These are phyloP conservation scores for Calocybe indica DNA, from an alignment of 768 basidiomycete genomes.

Conservation along the genomic window DNA sequence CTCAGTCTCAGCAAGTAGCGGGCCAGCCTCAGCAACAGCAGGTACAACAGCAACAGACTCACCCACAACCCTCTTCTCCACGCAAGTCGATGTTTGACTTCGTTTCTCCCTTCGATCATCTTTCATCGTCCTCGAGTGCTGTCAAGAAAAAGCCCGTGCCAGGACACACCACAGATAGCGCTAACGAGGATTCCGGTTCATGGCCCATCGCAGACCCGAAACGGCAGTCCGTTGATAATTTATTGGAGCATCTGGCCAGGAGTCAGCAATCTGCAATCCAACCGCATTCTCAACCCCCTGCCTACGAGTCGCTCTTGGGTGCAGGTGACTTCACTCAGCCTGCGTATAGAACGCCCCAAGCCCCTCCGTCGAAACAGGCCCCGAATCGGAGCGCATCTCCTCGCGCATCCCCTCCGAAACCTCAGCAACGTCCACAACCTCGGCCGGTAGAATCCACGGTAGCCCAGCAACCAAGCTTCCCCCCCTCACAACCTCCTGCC, in stretches of 20 bases:
- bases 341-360: slow-evolving; percentile 46
- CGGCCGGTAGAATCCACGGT: slow-evolving; percentile 39
- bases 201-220: slow-evolving; percentile 53
- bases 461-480: too few relatives aligned
- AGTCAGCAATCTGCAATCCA: slow-evolving; percentile 29
- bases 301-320: slow-evolving; percentile 41
- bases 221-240: slow-evolving; percentile 78
- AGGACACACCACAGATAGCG: slow-evolving; percentile 31
- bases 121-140: slow-evolving; percentile 42
- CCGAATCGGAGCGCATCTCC: slow-evolving; percentile 47
- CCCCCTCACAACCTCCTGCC: slow-evolving; percentile 18
- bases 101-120: slow-evolving; percentile 78
- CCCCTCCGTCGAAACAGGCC: slow-evolving; percentile 55
- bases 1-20: slow-evolving; percentile 15
- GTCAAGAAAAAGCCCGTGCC: slow-evolving; percentile 72
- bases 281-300: slow-evolving; percentile 27
- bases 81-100: slow-evolving; percentile 85
- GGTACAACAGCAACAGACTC: slow-evolving; percentile 24
- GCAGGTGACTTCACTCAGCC: slow-evolving; percentile 39
- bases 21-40: slow-evolving; percentile 17
- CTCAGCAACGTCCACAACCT: slow-evolving; percentile 38
- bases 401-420: slow-evolving; percentile 60
- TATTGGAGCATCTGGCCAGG: slow-evolving; percentile 68
- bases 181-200: slow-evolving; percentile 60
- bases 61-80: slow-evolving; percentile 57